Conservation (phyloP, 371 early-diverging fungal genomes). For the Blakeslea trispora region DNA sequence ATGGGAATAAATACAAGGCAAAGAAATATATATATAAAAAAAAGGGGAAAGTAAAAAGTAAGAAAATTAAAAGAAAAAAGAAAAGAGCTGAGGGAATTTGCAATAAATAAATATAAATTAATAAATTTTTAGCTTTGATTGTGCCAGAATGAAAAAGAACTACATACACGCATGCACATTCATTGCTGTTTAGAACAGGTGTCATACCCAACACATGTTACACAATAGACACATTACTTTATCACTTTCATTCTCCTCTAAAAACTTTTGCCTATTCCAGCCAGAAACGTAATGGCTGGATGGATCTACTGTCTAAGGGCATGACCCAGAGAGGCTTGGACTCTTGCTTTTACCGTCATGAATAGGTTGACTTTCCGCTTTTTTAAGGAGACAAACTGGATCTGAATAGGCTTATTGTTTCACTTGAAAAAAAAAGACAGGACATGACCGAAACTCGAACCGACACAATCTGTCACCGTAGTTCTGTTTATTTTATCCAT, state of each 20-base stretch:
- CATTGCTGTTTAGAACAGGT: background rate
- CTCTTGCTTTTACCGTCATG: background rate
- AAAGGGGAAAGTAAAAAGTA: slow-evolving; percentile 5
- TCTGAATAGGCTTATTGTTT: no score
- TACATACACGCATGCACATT: background rate
- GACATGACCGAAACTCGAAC: no score
- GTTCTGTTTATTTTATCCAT: no score
- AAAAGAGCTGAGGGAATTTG: slow-evolving; percentile 4
- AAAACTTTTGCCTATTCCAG: background rate
- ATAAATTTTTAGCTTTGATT: background rate
- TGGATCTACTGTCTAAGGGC: background rate
- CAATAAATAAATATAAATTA: slow-evolving; percentile 1
- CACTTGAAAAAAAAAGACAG: no score
- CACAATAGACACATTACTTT: background rate
- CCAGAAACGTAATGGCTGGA: background rate
- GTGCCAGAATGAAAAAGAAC: background rate
- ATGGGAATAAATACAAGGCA: slow-evolving; percentile 1
- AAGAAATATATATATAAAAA: slow-evolving; percentile 6
- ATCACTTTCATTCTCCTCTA: background rate
- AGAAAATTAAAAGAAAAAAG: slow-evolving; percentile 5
- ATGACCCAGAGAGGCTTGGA: background rate
- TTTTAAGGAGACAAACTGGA: background rate
- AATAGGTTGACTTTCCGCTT: background rate
- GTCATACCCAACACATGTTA: background rate
- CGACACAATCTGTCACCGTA: no score